Evolutionary conservation across 1,284 basidiomycete species (phyloP), one percentile per base, ranked within the genome.

Genomic region (Austroboletus sp.): DNA sequence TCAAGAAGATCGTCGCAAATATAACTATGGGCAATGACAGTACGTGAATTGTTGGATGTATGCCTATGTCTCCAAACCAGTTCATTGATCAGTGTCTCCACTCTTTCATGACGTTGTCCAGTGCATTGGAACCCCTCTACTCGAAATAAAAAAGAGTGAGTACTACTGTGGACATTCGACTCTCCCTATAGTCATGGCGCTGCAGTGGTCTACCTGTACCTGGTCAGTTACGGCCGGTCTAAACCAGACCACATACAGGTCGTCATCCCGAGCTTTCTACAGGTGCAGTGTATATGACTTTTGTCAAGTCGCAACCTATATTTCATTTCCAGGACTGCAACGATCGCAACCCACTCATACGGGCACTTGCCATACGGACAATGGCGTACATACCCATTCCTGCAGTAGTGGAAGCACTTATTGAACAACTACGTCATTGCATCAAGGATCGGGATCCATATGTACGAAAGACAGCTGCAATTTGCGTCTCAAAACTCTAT

Each of bases 141-240:
- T 98, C 31, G 96, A 98, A 68, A 95, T 98, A 66, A 98, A 98
- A 78, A 98, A 98, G 78, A 98, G 95, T 93, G 60, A 65, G 82
- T 65, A 23, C 36, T 19, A 38, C 30, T 29, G 3, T 23, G 4
- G 17, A 40, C 29, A 6, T 31, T 36, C 27, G 36, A 33, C 40
- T 33, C 19, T 35, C 33, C 35, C 44, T 10, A 42, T 33, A 15
- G n/a, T 42, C 45, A 30, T 45, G 21, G 16, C 44, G 42, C 51
- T 48, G 54, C 35, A 95, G 91, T 91, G 88, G 88, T 92, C 37
- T 93, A 93, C 68, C 78, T 93, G 34, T 96, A 89, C 69, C 78
- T 96, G 47, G 82, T 94, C 59, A 94, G 90, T 70, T 96, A 96
- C 63, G 91, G 89, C 38, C 79, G 88, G 48, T 76, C 85, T 40